Conservation (phyloP, 768 basidiomycete genomes). For the Leccinum uliginosum region DNA sequence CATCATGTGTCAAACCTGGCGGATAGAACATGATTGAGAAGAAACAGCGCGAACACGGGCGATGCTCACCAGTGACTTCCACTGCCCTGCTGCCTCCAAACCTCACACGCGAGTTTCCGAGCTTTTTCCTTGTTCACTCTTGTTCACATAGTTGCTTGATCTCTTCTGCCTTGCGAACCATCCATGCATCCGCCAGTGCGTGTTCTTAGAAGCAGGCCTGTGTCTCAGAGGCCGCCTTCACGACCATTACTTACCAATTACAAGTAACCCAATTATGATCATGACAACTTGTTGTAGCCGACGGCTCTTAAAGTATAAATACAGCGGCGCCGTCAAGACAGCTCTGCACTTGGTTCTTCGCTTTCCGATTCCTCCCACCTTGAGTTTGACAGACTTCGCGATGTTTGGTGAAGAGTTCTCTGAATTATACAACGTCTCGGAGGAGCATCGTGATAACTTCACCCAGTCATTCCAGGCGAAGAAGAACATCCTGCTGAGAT, state of each 20-base stretch:
- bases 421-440: slow-evolving; percentile 15
- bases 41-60: no score
- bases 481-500: slow-evolving; percentile 76
- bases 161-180: slow-evolving; percentile 45
- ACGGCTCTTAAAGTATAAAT: slow-evolving; percentile 29
- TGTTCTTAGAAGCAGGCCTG: slow-evolving; percentile 49
- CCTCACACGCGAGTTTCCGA: slow-evolving; percentile 80
- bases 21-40: no score
- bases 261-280: slow-evolving; percentile 3
- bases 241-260: background rate
- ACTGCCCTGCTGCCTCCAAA: slow-evolving; percentile 86
- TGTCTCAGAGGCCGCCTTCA: slow-evolving; percentile 1
- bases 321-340: slow-evolving; percentile 2
- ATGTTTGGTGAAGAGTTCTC: slow-evolving; percentile 28
- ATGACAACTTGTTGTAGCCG: slow-evolving; percentile 21
- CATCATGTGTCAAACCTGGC: slow-evolving; percentile 94
- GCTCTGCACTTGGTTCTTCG: background rate
- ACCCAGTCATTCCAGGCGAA: slow-evolving; percentile 31
- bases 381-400: background rate
- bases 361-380: background rate
- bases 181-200: slow-evolving; percentile 79
- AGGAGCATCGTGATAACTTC: slow-evolving; percentile 15
- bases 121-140: slow-evolving; percentile 35
- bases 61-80: slow-evolving; percentile 76
- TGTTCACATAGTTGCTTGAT: slow-evolving; percentile 53